Conservation (phyloP, 768 basidiomycete species). For the Dendrothele bispora region DNA sequence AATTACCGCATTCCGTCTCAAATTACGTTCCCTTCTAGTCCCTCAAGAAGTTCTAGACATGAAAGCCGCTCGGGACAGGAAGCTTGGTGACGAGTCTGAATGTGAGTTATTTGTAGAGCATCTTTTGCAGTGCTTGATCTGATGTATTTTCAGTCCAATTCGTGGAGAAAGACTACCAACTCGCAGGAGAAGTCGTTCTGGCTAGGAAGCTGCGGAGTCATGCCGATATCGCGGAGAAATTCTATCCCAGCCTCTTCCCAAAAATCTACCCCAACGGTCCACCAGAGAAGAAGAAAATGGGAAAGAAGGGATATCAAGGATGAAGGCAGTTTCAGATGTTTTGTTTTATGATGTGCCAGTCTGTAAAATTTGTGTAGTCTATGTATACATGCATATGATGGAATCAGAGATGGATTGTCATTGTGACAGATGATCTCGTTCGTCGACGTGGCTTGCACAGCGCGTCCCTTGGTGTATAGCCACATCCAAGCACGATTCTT, state of each 20-base stretch:
- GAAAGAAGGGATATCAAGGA: too few species aligned
- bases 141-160: slow-evolving; percentile 40
- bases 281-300: slow-evolving; percentile 25
- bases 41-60: slow-evolving; percentile 45
- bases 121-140: neutral
- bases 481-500: too few species aligned
- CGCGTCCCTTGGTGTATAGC: too few species aligned
- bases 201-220: slow-evolving; percentile 60
- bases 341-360: too few species aligned
- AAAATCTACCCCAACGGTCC: slow-evolving; percentile 53
- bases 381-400: too few species aligned
- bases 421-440: too few species aligned
- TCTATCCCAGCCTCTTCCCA: slow-evolving; percentile 53
- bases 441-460: too few species aligned
- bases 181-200: slow-evolving; percentile 49
- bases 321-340: too few species aligned
- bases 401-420: too few species aligned
- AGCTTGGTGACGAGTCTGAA: slow-evolving; percentile 31
- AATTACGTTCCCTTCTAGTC: slow-evolving; percentile 30
- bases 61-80: slow-evolving; percentile 42
- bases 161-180: slow-evolving; percentile 43
- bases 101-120: slow-evolving; percentile 32
- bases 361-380: too few species aligned
- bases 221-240: slow-evolving; percentile 52
- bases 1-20: slow-evolving; percentile 11